These are phyloP conservation scores for Mortierella sp. DNA, from an alignment of 371 early-diverging fungal genomes.

Conservation along the genomic window DNA sequence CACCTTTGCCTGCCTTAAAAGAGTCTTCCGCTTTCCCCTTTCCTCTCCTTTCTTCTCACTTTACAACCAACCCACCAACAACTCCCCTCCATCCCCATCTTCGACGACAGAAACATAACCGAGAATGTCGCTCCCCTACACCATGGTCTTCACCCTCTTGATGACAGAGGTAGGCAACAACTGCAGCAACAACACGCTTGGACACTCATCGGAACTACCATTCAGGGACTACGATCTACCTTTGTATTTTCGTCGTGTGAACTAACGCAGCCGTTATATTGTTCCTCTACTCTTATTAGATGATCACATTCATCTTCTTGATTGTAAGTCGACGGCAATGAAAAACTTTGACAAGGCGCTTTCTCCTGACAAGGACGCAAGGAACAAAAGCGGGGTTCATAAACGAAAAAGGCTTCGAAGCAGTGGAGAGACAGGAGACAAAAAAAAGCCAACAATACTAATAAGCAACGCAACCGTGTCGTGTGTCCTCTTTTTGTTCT, in stretches of 20 bases:
- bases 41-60: neutral
- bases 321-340: slow-evolving; percentile 37
- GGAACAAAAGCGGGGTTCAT: neutral
- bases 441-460: neutral
- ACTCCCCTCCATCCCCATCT: neutral
- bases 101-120: neutral
- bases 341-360: neutral
- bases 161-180: slow-evolving; percentile 60
- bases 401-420: neutral
- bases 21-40: neutral
- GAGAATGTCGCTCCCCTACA: slow-evolving; percentile 63
- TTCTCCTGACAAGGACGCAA: neutral
- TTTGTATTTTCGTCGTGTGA: too few species aligned
- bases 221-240: neutral
- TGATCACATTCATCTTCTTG: slow-evolving; percentile 57
- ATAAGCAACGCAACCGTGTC: neutral
- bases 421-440: neutral
- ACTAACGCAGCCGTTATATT: neutral
- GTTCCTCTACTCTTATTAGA: slow-evolving; percentile 29
- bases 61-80: neutral
- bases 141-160: slow-evolving; percentile 64
- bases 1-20: neutral
- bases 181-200: neutral
- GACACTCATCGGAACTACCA: too few species aligned
- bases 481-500: slow-evolving; percentile 1